Base-by-base conservation (phyloP, 2,329 filamentous ascomycete species). In the Aspergillus alliaceus region DNA sequence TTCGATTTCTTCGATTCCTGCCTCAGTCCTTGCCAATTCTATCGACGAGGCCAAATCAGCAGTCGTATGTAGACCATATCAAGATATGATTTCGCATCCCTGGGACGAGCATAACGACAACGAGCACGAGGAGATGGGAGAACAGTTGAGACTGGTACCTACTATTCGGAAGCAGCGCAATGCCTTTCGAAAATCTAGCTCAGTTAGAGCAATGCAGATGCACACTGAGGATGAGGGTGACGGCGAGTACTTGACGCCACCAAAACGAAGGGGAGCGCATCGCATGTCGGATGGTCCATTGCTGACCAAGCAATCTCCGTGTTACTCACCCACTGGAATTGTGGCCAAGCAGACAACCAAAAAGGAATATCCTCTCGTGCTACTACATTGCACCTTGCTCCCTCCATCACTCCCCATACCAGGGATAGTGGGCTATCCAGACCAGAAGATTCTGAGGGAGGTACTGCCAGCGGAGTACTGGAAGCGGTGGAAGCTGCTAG, bases 311-410 rank as follows among this genome's bases (percentile, higher is more conserved):
- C 63, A 69, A 37, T 73, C 72, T 6, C 70, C 69, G 3, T 72
- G 72, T 44, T 72, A 75, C 50, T 75, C 72, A 1, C 66, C 72
- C 1, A 68, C 65, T 31, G 61, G 62, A 6, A 60, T 68, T 0
- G 56, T 63, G 6, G 63, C 59, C 44, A 75, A 69, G 27, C 64
- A 69, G 12, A 80, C 70, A 48, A 54, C 69, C 2, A 74, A 73
- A 59, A 77, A 75, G 52, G 80, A 84, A 58, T 79, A 80, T 56
- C 85, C 85, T 0, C 76, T 88, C 4, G 83, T 88, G 2, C 70
- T 88, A 51, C 72, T 88, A 3, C 85, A 88, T 65, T 82, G 85
- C 52, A 86, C 81, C 4, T 69, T 87, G 1, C 73, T 87, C 14
- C 82, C 84, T 0, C 78, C 82, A 12, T 78, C 79, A 15, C 67